Evolutionary conservation across 768 basidiomycete species (phyloP).

Genomic region (Termitomyces sp.): DNA sequence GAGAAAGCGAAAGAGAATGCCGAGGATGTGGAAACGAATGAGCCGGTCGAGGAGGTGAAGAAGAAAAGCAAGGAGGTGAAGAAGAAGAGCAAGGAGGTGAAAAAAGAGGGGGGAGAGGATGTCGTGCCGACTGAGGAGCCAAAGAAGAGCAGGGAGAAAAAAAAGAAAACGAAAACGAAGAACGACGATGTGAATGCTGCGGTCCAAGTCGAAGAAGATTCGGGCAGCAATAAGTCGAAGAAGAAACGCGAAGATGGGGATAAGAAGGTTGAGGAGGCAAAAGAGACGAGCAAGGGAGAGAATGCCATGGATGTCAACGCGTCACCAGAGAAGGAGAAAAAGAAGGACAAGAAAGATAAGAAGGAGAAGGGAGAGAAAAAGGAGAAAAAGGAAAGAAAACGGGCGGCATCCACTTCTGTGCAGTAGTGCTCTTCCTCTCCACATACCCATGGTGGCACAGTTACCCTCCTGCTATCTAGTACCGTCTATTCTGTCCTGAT

Average conservation of each 20-base stretch:
- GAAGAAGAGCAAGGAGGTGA: constrained; percentile 12
- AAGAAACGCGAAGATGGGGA: background rate
- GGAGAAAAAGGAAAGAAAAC: constrained; percentile 18
- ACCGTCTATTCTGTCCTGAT: background rate
- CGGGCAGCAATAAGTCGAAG: background rate
- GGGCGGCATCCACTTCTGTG: constrained; percentile 15
- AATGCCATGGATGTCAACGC: constrained; percentile 2
- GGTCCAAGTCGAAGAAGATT: background rate
- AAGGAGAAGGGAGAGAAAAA: constrained; percentile 19
- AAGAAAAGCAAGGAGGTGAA: constrained; percentile 17
- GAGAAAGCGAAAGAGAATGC: constrained; percentile 12
- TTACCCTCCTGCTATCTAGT: background rate
- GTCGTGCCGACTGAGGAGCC: constrained; percentile 5
- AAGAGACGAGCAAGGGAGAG: background rate
- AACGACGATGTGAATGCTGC: background rate
- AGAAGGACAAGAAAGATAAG: constrained; percentile 1
- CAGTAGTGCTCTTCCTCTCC: constrained; percentile 4
- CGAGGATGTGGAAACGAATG: constrained; percentile 13
- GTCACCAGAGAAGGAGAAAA: constrained; percentile 15
- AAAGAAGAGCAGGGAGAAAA: constrained; percentile 15
- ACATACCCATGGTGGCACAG: background rate
- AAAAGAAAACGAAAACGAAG: background rate
- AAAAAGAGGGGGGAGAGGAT: constrained; percentile 19
- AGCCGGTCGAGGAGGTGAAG: constrained; percentile 14
- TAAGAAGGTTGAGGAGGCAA: background rate